These are phyloP conservation scores for Colletotrichum tropicicola DNA, from an alignment of 2,329 filamentous ascomycete species.

Conservation along the genomic window DNA sequence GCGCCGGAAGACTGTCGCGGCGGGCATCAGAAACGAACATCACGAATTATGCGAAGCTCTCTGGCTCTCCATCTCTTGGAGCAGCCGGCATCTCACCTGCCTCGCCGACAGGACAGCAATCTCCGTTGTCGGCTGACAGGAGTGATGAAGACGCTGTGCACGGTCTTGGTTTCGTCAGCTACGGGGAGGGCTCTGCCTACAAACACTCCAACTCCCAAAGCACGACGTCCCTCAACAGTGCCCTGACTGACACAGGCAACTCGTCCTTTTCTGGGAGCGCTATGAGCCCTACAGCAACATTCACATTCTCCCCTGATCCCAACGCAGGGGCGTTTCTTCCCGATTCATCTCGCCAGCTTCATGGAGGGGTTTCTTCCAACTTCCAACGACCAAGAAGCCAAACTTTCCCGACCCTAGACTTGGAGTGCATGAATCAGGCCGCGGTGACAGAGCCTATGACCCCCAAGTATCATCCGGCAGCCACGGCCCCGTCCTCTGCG, in stretches of 20 bases:
- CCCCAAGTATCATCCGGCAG: slow-evolving; percentile 57
- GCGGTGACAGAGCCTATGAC: slow-evolving; percentile 55
- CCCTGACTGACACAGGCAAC: slow-evolving; percentile 69
- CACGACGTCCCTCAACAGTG: slow-evolving; percentile 73
- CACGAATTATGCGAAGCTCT: slow-evolving; percentile 69
- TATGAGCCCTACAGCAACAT: slow-evolving; percentile 78
- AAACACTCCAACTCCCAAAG: slow-evolving; percentile 73
- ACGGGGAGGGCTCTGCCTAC: slow-evolving; percentile 59
- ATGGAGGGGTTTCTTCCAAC: slow-evolving; percentile 51
- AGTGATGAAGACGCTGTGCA: slow-evolving; percentile 76
- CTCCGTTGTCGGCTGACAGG: slow-evolving; percentile 74
- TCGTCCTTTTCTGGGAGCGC: slow-evolving; percentile 77
- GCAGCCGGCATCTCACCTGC: slow-evolving; percentile 73
- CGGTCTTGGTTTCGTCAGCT: slow-evolving; percentile 67
- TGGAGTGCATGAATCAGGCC: slow-evolving; percentile 63
- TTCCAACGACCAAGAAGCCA: slow-evolving; percentile 85
- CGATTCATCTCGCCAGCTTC: slow-evolving; percentile 48
- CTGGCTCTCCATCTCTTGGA: slow-evolving; percentile 63
- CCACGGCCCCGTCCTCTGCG: slow-evolving; percentile 59
- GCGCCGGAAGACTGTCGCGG: slow-evolving; percentile 57
- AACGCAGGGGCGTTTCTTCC: slow-evolving; percentile 71
- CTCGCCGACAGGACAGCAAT: slow-evolving; percentile 73
- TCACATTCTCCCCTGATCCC: slow-evolving; percentile 79
- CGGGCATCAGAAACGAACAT: slow-evolving; percentile 76
- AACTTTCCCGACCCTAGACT: slow-evolving; percentile 80